Base-by-base conservation (phyloP, 2,329 filamentous ascomycete genomes). In the Fusarium mundagurra region DNA sequence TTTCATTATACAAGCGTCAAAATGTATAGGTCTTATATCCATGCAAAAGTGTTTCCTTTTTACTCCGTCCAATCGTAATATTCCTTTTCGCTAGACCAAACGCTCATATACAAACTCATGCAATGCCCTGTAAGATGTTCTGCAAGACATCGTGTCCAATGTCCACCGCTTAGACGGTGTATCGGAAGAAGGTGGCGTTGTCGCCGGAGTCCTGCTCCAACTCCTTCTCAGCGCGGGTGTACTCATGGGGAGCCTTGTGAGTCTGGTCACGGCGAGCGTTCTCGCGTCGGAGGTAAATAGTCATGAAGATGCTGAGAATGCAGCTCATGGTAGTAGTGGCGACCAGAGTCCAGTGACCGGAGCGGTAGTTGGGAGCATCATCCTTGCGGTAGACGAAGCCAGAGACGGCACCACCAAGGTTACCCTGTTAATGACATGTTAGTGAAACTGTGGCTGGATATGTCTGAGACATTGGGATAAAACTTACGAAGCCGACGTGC, bases 341-440 rank as follows among this genome's bases (percentile, higher is more conserved):
- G 43, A 92, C 79, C 5, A 90, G 90, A 12, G 89, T 85, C 2
- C 88, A 88, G 76, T 92, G 90, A 14, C 90, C 91, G 36, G 85
- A 84, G 55, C 89, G 82, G 79, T 89, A 92, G 39, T 88, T 84
- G 5, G 88, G 88, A 2, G 82, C 86, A 39, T 90, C 87, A 34
- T 77, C 69, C 68, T 76, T 74, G 65, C 78, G 80, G 75, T 81
- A 80, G 59, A 82, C 76, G 63, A 82, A 83, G 51, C 80, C 81
- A 60, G 81, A 76, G 44, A 82, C 62, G 54, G 81, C 80, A 69
- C 81, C 81, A 58, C 81, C 81, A 13, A 82, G 77, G 72, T 83
- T 86, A 72, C 81, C 81, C 79, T 81, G 31, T 80, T 81, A 31
- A 48, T 36, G 61, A 24, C 4, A 16, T 61, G 69, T 78, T 70